A percentile compares a stretch with the other conserved stretches of the same genome.
Evolutionary conservation across 1,139 yeast species (phyloP).

Genomic region (Williopsis jadinii): DNA sequence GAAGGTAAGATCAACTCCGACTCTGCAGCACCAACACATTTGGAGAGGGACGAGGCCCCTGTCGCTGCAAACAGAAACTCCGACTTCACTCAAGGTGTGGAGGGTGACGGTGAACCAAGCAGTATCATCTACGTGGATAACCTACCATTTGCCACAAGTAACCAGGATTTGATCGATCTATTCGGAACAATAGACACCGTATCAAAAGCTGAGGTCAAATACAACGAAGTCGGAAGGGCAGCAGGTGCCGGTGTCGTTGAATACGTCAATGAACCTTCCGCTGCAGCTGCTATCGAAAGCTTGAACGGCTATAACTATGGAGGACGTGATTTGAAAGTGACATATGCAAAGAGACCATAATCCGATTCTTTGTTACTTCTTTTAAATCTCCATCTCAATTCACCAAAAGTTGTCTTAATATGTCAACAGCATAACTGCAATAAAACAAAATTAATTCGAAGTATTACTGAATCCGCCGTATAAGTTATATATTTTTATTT

Average conservation of each 20-base stretch:
- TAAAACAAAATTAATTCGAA: too few relatives aligned
- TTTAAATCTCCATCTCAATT: background rate
- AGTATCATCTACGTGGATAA: slow-evolving; percentile 66
- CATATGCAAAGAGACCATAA: slow-evolving; percentile 41
- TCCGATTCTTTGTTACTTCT: background rate
- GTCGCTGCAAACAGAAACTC: slow-evolving; percentile 24
- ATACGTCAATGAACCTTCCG: slow-evolving; percentile 61
- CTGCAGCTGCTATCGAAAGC: slow-evolving; percentile 68
- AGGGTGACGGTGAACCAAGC: slow-evolving; percentile 57
- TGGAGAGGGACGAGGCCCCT: slow-evolving; percentile 1
- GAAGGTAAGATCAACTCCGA: slow-evolving; percentile 41
- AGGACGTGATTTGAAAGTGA: slow-evolving; percentile 59
- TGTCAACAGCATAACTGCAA: too few relatives aligned
- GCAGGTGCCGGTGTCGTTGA: slow-evolving; percentile 82
- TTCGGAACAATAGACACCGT: slow-evolving; percentile 84
- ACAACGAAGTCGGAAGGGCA: slow-evolving; percentile 52
- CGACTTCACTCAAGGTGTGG: slow-evolving; percentile 58
- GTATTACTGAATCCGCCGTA: too few relatives aligned
- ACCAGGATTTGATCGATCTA: slow-evolving; percentile 76
- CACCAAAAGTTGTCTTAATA: too few relatives aligned
- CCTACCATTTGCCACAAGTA: slow-evolving; percentile 83
- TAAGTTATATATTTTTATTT: too few relatives aligned
- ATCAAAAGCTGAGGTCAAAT: slow-evolving; percentile 69
- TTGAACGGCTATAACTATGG: slow-evolving; percentile 81
- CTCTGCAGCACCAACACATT: slow-evolving; percentile 11